These are phyloP conservation scores for Eimeria mitis DNA, from an alignment of 169 alveolate species.

Conservation along the genomic window DNA sequence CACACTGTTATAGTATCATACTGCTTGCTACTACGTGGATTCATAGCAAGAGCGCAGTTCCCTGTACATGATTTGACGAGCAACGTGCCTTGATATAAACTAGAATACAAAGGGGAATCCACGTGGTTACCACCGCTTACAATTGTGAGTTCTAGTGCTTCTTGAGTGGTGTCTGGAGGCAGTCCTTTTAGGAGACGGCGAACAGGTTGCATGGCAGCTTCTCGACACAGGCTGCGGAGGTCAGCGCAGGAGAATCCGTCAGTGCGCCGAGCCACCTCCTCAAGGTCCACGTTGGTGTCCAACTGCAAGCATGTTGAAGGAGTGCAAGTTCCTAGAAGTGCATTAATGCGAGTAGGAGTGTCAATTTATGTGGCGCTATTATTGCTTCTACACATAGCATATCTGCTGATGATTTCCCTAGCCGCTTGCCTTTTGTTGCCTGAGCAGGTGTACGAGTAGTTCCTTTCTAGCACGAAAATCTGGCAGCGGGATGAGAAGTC, in stretches of 20 bases:
- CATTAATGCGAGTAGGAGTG: neutral
- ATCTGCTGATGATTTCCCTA: neutral
- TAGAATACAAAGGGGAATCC: neutral
- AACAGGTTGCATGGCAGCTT: constrained; percentile 81
- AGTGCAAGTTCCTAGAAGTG: neutral
- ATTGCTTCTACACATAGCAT: neutral
- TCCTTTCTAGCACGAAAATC: constrained; percentile 36
- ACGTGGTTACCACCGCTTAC: neutral
- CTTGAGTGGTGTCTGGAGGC: neutral
- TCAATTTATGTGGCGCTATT: neutral
- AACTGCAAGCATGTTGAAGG: constrained; percentile 32
- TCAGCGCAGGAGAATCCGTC: constrained; percentile 82
- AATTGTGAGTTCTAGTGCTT: neutral
- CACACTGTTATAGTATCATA: neutral
- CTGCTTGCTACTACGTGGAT: neutral
- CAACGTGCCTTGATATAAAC: neutral
- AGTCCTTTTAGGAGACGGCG: constrained; percentile 63
- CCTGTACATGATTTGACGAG: neutral
- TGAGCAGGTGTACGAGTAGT: constrained; percentile 34
- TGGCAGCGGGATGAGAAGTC: constrained; percentile 95
- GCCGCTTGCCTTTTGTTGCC: constrained; percentile 37
- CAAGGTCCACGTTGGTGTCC: constrained; percentile 25
- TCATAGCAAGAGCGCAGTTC: neutral
- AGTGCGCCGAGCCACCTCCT: constrained; percentile 60
- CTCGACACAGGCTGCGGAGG: constrained; percentile 72